Evolutionary conservation across 177 flowering plant species (phyloP).

Genomic region (Vitis hybrid): DNA sequence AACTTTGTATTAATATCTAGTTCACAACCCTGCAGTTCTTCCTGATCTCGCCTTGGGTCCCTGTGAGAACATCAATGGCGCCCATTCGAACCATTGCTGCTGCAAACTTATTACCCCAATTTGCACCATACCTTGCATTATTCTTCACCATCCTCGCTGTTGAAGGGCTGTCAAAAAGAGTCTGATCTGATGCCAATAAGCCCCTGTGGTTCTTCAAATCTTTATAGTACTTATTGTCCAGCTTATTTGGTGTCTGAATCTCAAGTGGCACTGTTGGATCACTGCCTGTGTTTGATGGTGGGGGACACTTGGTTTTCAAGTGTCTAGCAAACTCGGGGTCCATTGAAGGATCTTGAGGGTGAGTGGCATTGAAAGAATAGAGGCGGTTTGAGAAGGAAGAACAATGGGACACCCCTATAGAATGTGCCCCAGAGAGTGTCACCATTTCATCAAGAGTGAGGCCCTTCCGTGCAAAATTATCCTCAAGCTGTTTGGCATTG

Average conservation of each 20-base stretch:
- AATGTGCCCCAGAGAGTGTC: conserved; percentile 48
- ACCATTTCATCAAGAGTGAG: conserved; percentile 45
- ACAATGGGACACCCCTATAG: conserved; percentile 43
- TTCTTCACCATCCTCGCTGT: conserved; percentile 9
- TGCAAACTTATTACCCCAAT: conserved; percentile 12
- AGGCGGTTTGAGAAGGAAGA: conserved; percentile 33
- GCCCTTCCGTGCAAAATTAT: conserved; percentile 32
- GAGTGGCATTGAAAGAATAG: conserved; percentile 28
- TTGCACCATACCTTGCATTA: conserved; percentile 1
- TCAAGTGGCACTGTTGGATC: conserved; percentile 24
- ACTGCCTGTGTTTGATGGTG: neutral
- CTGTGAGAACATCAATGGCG: conserved; percentile 20
- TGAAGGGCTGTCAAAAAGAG: neutral
- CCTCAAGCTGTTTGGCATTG: conserved; percentile 24
- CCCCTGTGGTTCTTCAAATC: conserved; percentile 18
- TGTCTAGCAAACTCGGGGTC: conserved; percentile 13
- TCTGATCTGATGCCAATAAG: conserved; percentile 21
- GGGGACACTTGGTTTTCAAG: conserved; percentile 24
- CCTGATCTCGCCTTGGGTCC: conserved; percentile 4
- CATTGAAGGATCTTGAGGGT: conserved; percentile 31
- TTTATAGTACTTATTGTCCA: conserved; percentile 29
- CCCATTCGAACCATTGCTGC: conserved; percentile 30
- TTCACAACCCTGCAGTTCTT: conserved; percentile 18
- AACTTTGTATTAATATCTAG: neutral
- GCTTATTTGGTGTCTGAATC: conserved; percentile 10